These are phyloP conservation scores for Dioscorea cayenensis DNA, from an alignment of 116 monocot genomes.

Conservation along the genomic window DNA sequence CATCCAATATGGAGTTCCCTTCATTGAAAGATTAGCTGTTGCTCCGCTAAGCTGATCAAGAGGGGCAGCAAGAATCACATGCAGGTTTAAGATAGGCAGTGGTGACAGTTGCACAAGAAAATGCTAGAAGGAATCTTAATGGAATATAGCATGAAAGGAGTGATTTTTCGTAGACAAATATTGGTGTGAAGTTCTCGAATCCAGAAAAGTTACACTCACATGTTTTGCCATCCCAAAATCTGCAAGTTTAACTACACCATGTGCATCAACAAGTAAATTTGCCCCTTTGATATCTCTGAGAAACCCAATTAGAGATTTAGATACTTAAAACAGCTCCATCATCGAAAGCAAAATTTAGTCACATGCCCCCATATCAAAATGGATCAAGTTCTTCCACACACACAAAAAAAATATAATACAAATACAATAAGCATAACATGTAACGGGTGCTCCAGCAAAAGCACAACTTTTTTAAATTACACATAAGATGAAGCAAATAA, in stretches of 20 bases:
- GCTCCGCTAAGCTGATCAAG: conserved; percentile 63
- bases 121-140: neutral
- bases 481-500: too few species aligned
- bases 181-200: neutral
- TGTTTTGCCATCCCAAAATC: conserved; percentile 99
- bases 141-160: neutral
- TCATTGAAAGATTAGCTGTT: conserved; percentile 63
- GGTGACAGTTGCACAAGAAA: neutral
- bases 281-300: conserved; percentile 95
- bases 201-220: conserved; percentile 42
- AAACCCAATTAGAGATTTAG: conserved; percentile 6
- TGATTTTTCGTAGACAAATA: neutral
- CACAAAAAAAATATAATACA: too few species aligned
- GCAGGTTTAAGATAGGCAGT: too few species aligned
- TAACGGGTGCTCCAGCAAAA: too few species aligned
- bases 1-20: conserved; percentile 98
- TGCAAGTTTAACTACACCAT: conserved; percentile 95
- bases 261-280: conserved; percentile 88
- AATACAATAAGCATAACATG: too few species aligned
- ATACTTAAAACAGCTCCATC: neutral
- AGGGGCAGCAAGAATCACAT: neutral
- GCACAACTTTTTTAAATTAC: too few species aligned
- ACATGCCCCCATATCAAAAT: neutral
- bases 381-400: too few species aligned
- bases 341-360: neutral